These are phyloP conservation scores for Areca catechu DNA, from an alignment of 176 grass and related monocot genomes.

Conservation along the genomic window DNA sequence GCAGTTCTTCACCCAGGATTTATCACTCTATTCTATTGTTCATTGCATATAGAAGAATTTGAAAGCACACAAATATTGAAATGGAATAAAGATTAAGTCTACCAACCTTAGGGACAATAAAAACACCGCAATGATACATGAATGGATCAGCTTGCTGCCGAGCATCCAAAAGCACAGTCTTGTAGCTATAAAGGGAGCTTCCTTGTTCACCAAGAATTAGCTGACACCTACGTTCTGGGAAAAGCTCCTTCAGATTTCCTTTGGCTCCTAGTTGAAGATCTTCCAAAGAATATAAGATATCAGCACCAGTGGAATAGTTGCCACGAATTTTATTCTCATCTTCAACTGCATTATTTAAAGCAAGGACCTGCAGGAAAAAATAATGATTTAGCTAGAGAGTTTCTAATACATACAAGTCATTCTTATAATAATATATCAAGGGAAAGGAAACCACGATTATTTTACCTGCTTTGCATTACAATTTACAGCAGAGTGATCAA, in stretches of 20 bases:
- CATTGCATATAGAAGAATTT: background rate
- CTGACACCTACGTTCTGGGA: constrained; percentile 59
- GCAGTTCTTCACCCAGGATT: too few species aligned
- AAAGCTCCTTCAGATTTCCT: constrained; percentile 60
- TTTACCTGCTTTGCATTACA: constrained; percentile 70
- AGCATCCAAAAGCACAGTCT: constrained; percentile 73
- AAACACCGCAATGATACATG: constrained; percentile 72
- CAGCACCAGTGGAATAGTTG: constrained; percentile 46
- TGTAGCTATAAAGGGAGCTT: constrained; percentile 62
- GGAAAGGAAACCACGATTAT: constrained; percentile 1
- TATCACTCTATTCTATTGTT: too few species aligned
- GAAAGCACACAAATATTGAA: background rate
- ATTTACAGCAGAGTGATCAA: constrained; percentile 39
- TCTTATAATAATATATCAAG: constrained; percentile 13
- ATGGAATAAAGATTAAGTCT: background rate
- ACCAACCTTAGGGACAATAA: constrained; percentile 88
- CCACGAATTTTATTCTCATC: constrained; percentile 61
- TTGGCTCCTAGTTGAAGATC: constrained; percentile 81
- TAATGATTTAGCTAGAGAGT: background rate
- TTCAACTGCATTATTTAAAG: constrained; percentile 56
- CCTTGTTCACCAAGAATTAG: constrained; percentile 82
- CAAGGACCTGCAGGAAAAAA: constrained; percentile 42
- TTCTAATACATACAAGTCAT: background rate
- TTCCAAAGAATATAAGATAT: constrained; percentile 59
- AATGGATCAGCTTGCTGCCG: constrained; percentile 51